phyloP scores from a whole-genome alignment of 495 filamentous ascomycete genomes.

The Penicillium diatomitis region DNA sequence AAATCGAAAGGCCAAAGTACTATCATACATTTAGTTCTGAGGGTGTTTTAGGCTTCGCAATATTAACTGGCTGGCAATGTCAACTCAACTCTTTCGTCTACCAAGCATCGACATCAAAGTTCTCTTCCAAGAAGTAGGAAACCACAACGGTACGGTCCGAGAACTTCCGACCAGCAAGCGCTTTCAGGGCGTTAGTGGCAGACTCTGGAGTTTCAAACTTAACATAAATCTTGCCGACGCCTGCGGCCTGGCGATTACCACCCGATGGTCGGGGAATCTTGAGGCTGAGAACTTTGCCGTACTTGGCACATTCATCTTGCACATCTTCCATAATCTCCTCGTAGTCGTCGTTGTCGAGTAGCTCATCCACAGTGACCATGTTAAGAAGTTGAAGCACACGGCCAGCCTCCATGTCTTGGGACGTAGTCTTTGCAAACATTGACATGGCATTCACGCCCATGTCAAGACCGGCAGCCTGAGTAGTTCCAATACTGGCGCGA shows the following conservation, averaged over 20 bases:
- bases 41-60: constrained; percentile 2
- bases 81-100: background rate
- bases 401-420: constrained; percentile 61
- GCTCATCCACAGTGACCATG: constrained; percentile 94
- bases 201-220: constrained; percentile 75
- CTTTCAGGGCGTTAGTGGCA: constrained; percentile 73
- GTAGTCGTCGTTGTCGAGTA: constrained; percentile 89
- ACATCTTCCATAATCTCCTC: constrained; percentile 96
- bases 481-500: constrained; percentile 84
- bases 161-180: constrained; percentile 89
- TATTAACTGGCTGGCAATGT: too few species aligned
- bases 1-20: constrained; percentile 19
- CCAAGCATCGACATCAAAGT: constrained; percentile 23
- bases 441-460: constrained; percentile 98
- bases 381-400: constrained; percentile 88
- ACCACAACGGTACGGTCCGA: constrained; percentile 91
- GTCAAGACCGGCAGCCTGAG: constrained; percentile 80
- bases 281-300: constrained; percentile 69
- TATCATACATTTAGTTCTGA: constrained; percentile 15
- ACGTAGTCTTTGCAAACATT: constrained; percentile 92
- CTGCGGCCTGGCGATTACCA: constrained; percentile 68
- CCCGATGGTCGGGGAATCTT: constrained; percentile 85
- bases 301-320: constrained; percentile 84
- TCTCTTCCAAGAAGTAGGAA: constrained; percentile 77
- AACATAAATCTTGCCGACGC: constrained; percentile 96